These are phyloP conservation scores for Aurantiochytrium sp. DNA, from an alignment of 108 stramenopile species.

Conservation along the genomic window DNA sequence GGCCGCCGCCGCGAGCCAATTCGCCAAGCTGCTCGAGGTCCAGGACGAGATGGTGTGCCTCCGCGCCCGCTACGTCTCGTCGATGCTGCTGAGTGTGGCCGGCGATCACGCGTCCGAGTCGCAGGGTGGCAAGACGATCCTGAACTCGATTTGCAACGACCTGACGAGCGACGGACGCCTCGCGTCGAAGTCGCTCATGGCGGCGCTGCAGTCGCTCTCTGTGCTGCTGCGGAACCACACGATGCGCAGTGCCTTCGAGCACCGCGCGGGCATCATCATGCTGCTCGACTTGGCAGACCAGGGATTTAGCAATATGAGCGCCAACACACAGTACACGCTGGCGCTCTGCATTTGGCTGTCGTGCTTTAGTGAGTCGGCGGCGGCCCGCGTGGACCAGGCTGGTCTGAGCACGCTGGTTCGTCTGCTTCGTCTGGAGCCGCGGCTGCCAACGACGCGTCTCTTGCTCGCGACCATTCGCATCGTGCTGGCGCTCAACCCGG, in stretches of 20 bases:
- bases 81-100: not conserved
- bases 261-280: not conserved
- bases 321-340: not conserved
- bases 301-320: not conserved
- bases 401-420: not conserved
- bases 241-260: not conserved
- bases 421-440: not conserved
- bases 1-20: not conserved
- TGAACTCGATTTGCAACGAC: not conserved
- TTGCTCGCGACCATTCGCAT: not conserved
- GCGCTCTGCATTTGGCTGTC: slow-evolving; percentile 1
- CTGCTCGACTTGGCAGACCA: not conserved
- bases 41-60: not conserved
- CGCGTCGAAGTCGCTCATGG: not conserved
- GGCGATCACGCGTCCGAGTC: not conserved
- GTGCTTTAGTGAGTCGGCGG: not conserved
- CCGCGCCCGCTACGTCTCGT: not conserved
- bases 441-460: not conserved
- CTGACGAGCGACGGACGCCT: not conserved
- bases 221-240: not conserved
- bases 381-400: not conserved
- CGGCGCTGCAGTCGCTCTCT: not conserved
- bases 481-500: not conserved
- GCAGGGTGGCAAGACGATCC: not conserved
- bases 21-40: not conserved